Evolutionary conservation across 2,329 filamentous ascomycete species (phyloP).

Genomic region (Graphilbum fragrans): DNA sequence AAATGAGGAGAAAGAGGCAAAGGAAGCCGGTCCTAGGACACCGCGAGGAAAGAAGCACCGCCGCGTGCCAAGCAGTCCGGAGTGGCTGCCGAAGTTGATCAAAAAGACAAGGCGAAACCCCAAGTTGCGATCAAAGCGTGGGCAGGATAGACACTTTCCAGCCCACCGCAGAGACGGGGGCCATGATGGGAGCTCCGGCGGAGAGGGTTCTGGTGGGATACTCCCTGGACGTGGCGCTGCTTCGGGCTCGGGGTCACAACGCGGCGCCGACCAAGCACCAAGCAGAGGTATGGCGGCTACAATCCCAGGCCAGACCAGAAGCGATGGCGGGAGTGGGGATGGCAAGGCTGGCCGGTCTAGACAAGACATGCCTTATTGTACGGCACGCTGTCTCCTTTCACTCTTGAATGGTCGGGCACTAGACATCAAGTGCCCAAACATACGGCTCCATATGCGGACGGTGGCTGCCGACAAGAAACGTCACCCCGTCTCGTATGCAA

Average conservation of each 20-base stretch:
- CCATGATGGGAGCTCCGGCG: not conserved
- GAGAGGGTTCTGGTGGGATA: not conserved
- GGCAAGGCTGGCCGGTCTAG: not conserved
- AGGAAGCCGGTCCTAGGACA: not conserved
- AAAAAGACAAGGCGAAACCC: not conserved
- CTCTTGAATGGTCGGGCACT: conserved; percentile 1
- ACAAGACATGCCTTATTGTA: conserved; percentile 3
- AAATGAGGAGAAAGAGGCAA: not conserved
- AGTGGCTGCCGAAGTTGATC: conserved; percentile 2
- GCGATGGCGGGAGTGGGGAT: not conserved
- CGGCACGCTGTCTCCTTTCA: conserved; percentile 3
- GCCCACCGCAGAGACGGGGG: not conserved
- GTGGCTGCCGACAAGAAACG: not conserved
- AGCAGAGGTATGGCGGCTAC: not conserved
- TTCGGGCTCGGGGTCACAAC: no score
- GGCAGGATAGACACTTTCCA: not conserved
- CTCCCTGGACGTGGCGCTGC: no score
- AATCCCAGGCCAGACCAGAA: not conserved
- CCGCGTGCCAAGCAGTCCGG: conserved; percentile 4
- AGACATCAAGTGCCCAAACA: conserved; percentile 4
- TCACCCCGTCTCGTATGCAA: conserved; percentile 2
- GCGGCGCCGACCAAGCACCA: no score
- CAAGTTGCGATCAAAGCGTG: not conserved
- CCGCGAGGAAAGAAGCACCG: conserved; percentile 1
- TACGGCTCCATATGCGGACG: not conserved